Base-by-base conservation (phyloP, 1,284 basidiomycete species). In the Leccinum fuscescens region DNA sequence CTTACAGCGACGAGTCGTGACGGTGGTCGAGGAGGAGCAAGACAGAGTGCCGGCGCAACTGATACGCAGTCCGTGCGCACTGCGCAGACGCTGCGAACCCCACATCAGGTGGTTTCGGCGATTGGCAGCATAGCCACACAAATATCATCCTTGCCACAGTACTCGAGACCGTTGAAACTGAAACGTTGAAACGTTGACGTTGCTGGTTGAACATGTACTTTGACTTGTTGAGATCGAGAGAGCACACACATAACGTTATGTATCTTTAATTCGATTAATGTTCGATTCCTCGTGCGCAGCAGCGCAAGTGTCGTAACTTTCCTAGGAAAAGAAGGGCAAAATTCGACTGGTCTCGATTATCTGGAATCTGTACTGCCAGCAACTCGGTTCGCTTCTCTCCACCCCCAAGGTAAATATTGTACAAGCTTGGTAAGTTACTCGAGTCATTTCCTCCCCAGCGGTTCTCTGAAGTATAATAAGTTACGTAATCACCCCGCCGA, bases 61-160 rank as follows among this genome's bases (percentile, higher is more conserved):
- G 42, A 61, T 54, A 46, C 37, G 29, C 15, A 29, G 53, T 55
- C 48, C 11, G 54, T n/a, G n/a, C n/a, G n/a, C n/a, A n/a, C n/a
- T 57, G 56, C 65, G 55, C 62, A 57, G 56, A n/a, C 14, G 54
- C 44, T 42, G 27, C 64, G 48, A 50, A 5, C 29, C 15, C 37
- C 54, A 57, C 52, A 60, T 71, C 65, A 57, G 54, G 62, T 56
- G 42, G 29, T 66, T 66, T 14, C 44, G 54, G 55, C 24, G 56
- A 57, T 37, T 54, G 67, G 61, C 65, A 59, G 56, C 69, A 72
- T 55, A 71, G 68, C 68, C 71, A 72, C 65, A 54, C 2, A 53
- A 12, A 29, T 22, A 20, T 29, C 27, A 29, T 24, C 44, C 44
- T 20, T 46, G 17, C 44, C 20, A 17, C 44, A 20, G 6, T 46